Conservation (phyloP, 495 filamentous ascomycete species). For the Aspergillus ostianus region DNA sequence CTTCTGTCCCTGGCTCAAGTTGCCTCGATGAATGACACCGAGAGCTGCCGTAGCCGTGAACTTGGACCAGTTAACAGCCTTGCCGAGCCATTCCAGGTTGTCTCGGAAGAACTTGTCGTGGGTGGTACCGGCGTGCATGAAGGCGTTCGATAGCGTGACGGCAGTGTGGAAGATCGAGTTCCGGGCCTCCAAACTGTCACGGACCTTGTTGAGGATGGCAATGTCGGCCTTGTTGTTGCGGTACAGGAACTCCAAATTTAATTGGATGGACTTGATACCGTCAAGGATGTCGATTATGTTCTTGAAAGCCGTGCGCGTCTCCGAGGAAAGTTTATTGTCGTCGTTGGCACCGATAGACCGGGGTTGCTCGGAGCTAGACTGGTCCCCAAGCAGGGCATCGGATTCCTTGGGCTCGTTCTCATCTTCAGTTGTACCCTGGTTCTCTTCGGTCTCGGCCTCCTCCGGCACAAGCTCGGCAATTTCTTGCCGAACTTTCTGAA, state of each 20-base stretch:
- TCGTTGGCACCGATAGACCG: constrained; percentile 44
- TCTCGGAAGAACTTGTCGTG: constrained; percentile 97
- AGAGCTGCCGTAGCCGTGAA: constrained; percentile 97
- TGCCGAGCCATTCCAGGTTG: constrained; percentile 96
- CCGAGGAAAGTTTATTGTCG: constrained; percentile 39
- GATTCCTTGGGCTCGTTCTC: constrained; percentile 54
- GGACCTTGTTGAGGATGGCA: constrained; percentile 89
- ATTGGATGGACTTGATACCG: constrained; percentile 85
- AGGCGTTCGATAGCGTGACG: constrained; percentile 95
- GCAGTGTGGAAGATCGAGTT: constrained; percentile 99
- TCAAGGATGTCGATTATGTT: constrained; percentile 84
- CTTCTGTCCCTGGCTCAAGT: constrained; percentile 87
- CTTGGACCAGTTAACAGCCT: constrained; percentile 99
- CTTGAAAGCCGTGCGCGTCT: constrained; percentile 62
- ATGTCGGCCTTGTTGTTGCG: constrained; percentile 87
- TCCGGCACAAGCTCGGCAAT: constrained; percentile 64
- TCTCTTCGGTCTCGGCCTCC: constrained; percentile 31
- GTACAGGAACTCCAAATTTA: constrained; percentile 95
- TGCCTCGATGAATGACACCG: constrained; percentile 94
- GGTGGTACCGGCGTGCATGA: constrained; percentile 99
- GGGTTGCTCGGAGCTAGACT: constrained; percentile 32
- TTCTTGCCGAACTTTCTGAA: constrained; percentile 82
- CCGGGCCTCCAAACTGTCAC: constrained; percentile 89
- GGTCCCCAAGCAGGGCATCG: constrained; percentile 50
- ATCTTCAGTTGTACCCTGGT: constrained; percentile 23